phyloP scores from a whole-genome alignment of 169 alveolate species.

The Blepharisma undulans region DNA sequence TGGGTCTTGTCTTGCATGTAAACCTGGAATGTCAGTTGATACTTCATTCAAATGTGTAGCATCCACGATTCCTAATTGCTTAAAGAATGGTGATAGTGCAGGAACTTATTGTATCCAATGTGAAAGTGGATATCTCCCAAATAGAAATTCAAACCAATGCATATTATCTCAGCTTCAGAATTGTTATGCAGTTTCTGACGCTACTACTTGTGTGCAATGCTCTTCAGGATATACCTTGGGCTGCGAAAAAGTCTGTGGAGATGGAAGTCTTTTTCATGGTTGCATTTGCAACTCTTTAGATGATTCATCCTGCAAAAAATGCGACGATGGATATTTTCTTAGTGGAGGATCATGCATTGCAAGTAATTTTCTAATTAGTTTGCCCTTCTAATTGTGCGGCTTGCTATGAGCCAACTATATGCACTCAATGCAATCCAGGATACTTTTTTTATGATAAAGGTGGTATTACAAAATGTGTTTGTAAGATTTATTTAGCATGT shows the following conservation, averaged over 20 bases:
- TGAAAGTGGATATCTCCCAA: neutral
- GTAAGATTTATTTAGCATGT: too few species aligned
- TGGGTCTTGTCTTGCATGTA: neutral
- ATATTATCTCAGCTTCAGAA: neutral
- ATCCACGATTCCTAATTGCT: neutral
- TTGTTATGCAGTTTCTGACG: neutral
- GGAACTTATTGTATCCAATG: neutral
- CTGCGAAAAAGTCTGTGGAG: neutral
- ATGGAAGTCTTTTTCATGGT: too few species aligned
- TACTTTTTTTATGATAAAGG: too few species aligned
- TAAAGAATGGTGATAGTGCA: neutral
- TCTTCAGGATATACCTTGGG: neutral
- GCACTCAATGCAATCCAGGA: neutral
- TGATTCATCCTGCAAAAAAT: neutral
- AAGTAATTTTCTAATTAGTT: too few species aligned
- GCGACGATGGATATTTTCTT: neutral
- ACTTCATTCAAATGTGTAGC: neutral
- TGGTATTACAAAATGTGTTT: too few species aligned
- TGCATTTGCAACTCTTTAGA: neutral
- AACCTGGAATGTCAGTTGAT: neutral
- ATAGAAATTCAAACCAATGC: neutral
- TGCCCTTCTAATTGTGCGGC: neutral
- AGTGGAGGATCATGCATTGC: neutral
- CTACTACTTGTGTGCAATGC: neutral
- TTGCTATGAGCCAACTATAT: neutral